These are phyloP conservation scores for Centaurea solstitialis DNA, from an alignment of 129 eudicot species.

Conservation along the genomic window DNA sequence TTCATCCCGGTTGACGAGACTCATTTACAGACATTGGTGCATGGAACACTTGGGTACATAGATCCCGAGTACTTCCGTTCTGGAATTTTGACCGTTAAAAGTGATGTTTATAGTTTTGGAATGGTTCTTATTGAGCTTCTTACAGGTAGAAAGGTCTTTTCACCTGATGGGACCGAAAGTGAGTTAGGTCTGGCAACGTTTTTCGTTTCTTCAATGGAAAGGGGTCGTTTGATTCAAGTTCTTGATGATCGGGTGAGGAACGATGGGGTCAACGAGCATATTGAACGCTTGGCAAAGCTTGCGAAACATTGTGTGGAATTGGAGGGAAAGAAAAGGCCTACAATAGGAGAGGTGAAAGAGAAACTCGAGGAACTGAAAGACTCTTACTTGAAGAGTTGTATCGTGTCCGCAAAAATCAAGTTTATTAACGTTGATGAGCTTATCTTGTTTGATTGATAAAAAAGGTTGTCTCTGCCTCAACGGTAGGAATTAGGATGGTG, in stretches of 20 bases:
- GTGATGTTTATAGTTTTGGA: slow-evolving; percentile 37
- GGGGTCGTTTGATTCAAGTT: slow-evolving; percentile 18
- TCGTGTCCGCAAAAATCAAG: neutral
- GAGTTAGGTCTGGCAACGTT: slow-evolving; percentile 20
- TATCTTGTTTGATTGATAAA: neutral
- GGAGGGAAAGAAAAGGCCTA: slow-evolving; percentile 38
- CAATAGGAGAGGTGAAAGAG: slow-evolving; percentile 25
- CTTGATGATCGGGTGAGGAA: slow-evolving; percentile 27
- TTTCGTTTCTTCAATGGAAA: slow-evolving; percentile 19
- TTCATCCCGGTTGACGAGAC: slow-evolving; percentile 31
- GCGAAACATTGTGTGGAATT: slow-evolving; percentile 28
- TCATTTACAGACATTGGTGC: slow-evolving; percentile 30
- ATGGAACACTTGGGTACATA: slow-evolving; percentile 35
- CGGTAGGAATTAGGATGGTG: neutral
- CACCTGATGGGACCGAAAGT: slow-evolving; percentile 26
- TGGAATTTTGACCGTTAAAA: slow-evolving; percentile 28
- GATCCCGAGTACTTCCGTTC: slow-evolving; percentile 37
- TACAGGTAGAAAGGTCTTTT: slow-evolving; percentile 33
- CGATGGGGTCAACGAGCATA: slow-evolving; percentile 17
- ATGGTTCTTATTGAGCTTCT: slow-evolving; percentile 36
- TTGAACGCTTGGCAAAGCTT: neutral
- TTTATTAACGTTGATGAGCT: neutral
- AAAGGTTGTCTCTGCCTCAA: neutral
- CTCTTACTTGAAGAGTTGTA: neutral
- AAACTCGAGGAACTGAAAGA: neutral